Evolutionary conservation across 176 grass and related monocot genomes (phyloP), one percentile per base, ranked within the genome.

Genomic region (Eragrostis nindensis): DNA sequence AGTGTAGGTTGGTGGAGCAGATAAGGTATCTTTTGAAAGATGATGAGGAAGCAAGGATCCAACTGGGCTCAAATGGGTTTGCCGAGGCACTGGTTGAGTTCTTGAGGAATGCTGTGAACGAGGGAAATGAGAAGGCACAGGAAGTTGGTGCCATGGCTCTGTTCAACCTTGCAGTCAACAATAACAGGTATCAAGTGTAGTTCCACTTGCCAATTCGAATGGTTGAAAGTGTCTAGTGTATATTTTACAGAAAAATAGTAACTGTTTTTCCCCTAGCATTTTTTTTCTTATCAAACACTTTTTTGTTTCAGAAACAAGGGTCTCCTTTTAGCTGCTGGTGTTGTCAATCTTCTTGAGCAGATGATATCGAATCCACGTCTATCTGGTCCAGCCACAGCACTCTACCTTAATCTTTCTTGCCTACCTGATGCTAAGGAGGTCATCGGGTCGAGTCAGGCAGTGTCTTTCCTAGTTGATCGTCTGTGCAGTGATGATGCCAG

Each of bases 131-230:
- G 68, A 93, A 90, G 81, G 90, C 88, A 77, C 96, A 99, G 73
- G n/a, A 95, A 91, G 67, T 93, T 83, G 93, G 88, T 48, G 81
- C 89, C 25, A 93, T 99, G 92, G 92, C 92, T 79, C 88, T 99
- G 61, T 95, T 95, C 83, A 99, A 99, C 73, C 96, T 99, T 64
- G 91, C 92, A 42, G 96, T 99, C 59, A 89, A 89, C 67, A 95
- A 93, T 71, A 99, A 90, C 85, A 95, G 96, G 96, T 95, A 90
- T 68, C 26, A 2, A 50, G 22, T 69, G 19, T 83, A 55, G 44
- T 73, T 78, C 63, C 47, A 40, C 66, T 82, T 67, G 14, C 47
- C 24, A 65, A 44, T 57, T 36, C 68, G 50, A 21, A 60, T 74
- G 73, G 15, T 7, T 76, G n/a, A 27, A 49, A 30, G 53, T 45